These are phyloP conservation scores for Pulveroboletus sp. DNA, from an alignment of 768 basidiomycete genomes.

Conservation along the genomic window DNA sequence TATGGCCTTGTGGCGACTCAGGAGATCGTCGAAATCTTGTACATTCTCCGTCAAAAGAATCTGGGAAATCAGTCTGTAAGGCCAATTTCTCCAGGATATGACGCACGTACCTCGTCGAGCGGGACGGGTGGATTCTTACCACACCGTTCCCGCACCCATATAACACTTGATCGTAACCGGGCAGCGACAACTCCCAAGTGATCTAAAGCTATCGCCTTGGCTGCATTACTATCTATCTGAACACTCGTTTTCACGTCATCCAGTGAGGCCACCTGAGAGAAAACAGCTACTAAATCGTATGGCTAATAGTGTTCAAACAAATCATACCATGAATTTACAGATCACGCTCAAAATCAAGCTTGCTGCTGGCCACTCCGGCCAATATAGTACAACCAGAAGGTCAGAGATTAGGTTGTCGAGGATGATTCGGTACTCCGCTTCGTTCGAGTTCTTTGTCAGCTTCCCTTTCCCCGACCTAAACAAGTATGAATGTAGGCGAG, in stretches of 20 bases:
- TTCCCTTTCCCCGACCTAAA: conserved; percentile 80
- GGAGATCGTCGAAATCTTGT: conserved; percentile 52
- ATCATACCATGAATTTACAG: conserved; percentile 77
- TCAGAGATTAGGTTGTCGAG: conserved; percentile 91
- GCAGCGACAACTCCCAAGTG: conserved; percentile 93
- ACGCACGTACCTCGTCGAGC: conserved; percentile 60
- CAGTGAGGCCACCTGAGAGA: conserved; percentile 64
- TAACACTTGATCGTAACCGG: conserved; percentile 57
- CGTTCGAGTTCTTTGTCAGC: conserved; percentile 84
- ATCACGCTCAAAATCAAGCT: conserved; percentile 73
- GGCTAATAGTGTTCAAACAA: neutral
- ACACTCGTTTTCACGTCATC: conserved; percentile 73
- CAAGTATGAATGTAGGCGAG: neutral
- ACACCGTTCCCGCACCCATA: conserved; percentile 35
- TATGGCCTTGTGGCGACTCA: conserved; percentile 61
- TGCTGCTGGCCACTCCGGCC: conserved; percentile 98
- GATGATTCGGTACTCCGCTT: conserved; percentile 89
- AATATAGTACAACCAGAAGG: conserved; percentile 79
- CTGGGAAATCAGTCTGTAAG: conserved; percentile 29
- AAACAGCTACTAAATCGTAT: neutral
- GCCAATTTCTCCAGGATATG: neutral
- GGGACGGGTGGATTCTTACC: conserved; percentile 42
- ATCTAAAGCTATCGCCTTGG: conserved; percentile 86
- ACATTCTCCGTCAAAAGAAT: conserved; percentile 48
- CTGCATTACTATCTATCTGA: conserved; percentile 71